Evolutionary conservation across 2,329 filamentous ascomycete genomes (phyloP).

Genomic region (Ceratocystis harringtonii): DNA sequence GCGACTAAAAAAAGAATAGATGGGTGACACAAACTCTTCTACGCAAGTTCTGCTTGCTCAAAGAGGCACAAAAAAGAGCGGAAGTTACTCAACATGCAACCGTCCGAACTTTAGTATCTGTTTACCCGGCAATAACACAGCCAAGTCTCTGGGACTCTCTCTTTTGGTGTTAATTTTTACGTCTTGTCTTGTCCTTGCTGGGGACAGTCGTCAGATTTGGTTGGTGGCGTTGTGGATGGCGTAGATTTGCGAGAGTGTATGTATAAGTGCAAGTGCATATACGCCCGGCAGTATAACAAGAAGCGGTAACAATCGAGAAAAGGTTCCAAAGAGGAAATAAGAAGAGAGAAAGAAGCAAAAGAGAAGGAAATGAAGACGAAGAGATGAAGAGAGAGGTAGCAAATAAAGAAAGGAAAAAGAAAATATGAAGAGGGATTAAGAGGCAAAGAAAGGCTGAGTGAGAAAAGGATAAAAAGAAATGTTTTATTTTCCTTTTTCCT

Average conservation of each 20-base stretch:
- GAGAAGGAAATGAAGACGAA: not conserved
- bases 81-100: not conserved
- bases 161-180: not conserved
- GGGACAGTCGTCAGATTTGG: not conserved
- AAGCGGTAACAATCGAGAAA: not conserved
- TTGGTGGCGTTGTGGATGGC: constrained; percentile 33
- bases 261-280: not conserved
- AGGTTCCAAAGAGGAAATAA: constrained; percentile 32
- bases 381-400: constrained; percentile 22
- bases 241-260: not conserved
- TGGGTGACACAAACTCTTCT: not conserved
- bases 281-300: not conserved
- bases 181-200: not conserved
- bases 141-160: not conserved
- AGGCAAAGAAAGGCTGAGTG: constrained; percentile 22
- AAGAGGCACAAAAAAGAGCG: not conserved
- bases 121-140: not conserved
- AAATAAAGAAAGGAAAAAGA: constrained; percentile 9
- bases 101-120: not conserved
- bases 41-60: not conserved
- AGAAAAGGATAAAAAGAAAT: constrained; percentile 10
- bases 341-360: not conserved
- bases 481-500: not conserved
- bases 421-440: not conserved
- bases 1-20: not conserved